phyloP scores from a whole-genome alignment of 257 asterid species.

The Capsicum chinense region DNA sequence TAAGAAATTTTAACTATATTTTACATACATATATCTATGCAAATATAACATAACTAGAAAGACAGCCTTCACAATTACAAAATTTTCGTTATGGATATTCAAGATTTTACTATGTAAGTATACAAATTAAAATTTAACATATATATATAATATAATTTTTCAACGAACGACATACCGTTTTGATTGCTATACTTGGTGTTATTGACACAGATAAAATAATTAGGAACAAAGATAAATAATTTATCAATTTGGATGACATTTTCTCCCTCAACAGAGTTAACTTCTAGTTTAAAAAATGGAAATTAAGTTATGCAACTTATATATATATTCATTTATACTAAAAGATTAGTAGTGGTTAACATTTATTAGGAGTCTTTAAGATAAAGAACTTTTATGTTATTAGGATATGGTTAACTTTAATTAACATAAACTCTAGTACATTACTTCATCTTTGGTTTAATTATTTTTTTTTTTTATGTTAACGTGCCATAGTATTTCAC shows the following conservation, averaged over 20 bases:
- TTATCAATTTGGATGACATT: slow-evolving; percentile 42
- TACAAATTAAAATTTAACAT: neutral
- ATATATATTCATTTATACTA: neutral
- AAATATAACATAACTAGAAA: no score
- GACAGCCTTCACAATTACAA: no score
- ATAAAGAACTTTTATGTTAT: neutral
- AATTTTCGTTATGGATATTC: no score
- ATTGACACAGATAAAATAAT: slow-evolving; percentile 43
- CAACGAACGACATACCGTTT: slow-evolving; percentile 46
- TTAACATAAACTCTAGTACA: neutral
- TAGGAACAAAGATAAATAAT: slow-evolving; percentile 39
- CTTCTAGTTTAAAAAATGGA: neutral
- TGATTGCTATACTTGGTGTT: slow-evolving; percentile 55
- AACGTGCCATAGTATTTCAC: no score
- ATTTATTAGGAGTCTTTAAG: neutral
- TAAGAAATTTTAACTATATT: no score
- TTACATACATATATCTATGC: no score
- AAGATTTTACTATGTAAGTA: neutral
- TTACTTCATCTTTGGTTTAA: no score
- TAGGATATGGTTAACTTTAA: neutral
- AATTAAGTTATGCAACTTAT: neutral
- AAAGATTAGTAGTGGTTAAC: neutral
- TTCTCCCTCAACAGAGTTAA: slow-evolving; percentile 13
- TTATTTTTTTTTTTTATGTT: no score
- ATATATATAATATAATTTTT: neutral